Conservation (phyloP, 176 grass and related monocot genomes). For the Thalia dealbata region DNA sequence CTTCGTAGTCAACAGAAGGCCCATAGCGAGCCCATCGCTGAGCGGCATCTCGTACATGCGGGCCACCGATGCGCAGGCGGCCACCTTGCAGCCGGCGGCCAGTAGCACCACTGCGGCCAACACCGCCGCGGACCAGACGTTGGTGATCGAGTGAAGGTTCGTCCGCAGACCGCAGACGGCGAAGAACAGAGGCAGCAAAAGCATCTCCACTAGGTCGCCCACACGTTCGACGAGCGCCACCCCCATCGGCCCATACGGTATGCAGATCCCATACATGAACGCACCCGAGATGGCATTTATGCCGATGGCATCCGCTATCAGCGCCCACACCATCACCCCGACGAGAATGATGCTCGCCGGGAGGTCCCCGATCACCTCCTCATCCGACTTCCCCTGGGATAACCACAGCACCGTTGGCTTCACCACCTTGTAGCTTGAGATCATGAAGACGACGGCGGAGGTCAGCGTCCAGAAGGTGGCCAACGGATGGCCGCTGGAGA, state of each 20-base stretch:
- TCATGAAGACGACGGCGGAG: neutral
- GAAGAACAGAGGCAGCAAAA: slow-evolving; percentile 6
- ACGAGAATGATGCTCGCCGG: neutral
- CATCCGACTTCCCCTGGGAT: neutral
- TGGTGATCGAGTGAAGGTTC: neutral
- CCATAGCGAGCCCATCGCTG: neutral
- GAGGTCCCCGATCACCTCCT: slow-evolving; percentile 5
- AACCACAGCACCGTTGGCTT: slow-evolving; percentile 1
- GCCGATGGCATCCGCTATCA: neutral
- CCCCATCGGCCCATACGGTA: neutral
- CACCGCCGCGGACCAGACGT: neutral
- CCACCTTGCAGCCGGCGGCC: neutral
- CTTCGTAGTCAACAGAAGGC: slow-evolving; percentile 10
- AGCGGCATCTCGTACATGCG: slow-evolving; percentile 5
- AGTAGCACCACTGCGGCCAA: neutral
- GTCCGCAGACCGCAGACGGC: slow-evolving; percentile 1
- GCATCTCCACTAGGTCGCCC: slow-evolving; percentile 7
- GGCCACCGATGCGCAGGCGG: neutral
- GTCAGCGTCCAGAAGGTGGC: neutral
- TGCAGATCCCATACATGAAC: slow-evolving; percentile 6
- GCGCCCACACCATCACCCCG: slow-evolving; percentile 7
- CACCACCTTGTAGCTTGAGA: neutral
- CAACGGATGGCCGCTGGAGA: neutral
- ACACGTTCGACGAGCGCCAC: slow-evolving; percentile 7
- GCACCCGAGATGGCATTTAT: slow-evolving; percentile 17